Evolutionary conservation across 73 alveolate species (phyloP).

Genomic region (Diophrys sp.): DNA sequence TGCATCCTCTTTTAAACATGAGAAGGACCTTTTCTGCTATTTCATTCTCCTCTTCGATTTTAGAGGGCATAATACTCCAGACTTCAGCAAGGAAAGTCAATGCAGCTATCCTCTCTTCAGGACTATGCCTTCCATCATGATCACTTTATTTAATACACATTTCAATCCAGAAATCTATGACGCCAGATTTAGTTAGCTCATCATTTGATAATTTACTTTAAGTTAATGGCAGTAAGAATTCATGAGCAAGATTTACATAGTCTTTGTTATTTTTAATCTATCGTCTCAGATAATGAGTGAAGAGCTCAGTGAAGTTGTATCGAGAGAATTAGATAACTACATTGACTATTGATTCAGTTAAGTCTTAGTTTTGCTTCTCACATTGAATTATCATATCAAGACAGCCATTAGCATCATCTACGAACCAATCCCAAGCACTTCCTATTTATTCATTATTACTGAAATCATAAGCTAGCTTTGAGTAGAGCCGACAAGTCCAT

Average conservation of each 20-base stretch:
- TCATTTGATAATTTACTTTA: conserved; percentile 41
- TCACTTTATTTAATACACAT: conserved; percentile 64
- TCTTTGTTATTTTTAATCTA: conserved; percentile 20
- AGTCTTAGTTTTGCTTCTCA: conserved; percentile 21
- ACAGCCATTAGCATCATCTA: conserved; percentile 39
- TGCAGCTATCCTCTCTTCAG: conserved; percentile 77
- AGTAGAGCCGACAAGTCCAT: conserved; percentile 49
- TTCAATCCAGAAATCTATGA: conserved; percentile 75
- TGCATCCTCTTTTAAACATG: conserved; percentile 56
- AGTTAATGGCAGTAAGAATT: conserved; percentile 39
- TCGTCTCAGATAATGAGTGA: conserved; percentile 46
- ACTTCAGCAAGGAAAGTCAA: conserved; percentile 69
- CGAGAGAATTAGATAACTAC: conserved; percentile 38
- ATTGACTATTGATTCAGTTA: conserved; percentile 27
- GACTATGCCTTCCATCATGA: conserved; percentile 45
- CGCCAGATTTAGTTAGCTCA: conserved; percentile 60
- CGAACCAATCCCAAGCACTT: conserved; percentile 63
- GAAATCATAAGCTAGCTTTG: conserved; percentile 47
- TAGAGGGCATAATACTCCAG: conserved; percentile 58
- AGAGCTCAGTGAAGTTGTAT: conserved; percentile 49
- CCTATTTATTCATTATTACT: conserved; percentile 33
- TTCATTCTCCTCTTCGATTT: conserved; percentile 68
- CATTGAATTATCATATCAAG: conserved; percentile 23
- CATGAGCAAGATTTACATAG: conserved; percentile 41
- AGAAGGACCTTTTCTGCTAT: conserved; percentile 39